Evolutionary conservation across 2,329 filamentous ascomycete species (phyloP).

Genomic region (Calonectria leucothoes): DNA sequence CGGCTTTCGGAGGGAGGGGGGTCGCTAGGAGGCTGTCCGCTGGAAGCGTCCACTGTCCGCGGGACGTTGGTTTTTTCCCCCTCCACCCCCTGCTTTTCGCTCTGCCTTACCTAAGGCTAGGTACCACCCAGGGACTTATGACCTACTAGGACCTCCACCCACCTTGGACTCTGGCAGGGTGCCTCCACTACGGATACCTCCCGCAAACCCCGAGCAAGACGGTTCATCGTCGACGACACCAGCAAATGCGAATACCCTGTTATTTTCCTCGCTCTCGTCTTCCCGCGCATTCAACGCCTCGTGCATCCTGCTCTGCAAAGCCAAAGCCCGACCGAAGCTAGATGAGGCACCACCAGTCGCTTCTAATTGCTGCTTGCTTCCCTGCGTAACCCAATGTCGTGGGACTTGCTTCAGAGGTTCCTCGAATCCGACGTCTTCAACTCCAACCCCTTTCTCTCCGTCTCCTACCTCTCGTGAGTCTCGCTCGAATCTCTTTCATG

Average conservation of each 20-base stretch:
- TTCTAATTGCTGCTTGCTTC: conserved; percentile 44
- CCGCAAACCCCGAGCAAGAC: conserved; percentile 20
- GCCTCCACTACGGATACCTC: conserved; percentile 24
- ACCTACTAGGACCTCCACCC: conserved; percentile 16
- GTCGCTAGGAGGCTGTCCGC: conserved; percentile 3
- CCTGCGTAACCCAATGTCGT: conserved; percentile 71
- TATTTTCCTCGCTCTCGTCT: not conserved
- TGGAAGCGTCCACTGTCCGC: conserved; percentile 1
- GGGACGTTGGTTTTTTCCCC: conserved; percentile 4
- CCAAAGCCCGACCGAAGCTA: conserved; percentile 44
- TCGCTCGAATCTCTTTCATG: conserved; percentile 8
- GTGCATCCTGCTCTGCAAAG: conserved; percentile 18
- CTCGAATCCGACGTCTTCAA: conserved; percentile 96
- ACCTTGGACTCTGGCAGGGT: conserved; percentile 5
- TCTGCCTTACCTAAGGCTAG: conserved; percentile 21
- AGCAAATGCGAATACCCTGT: conserved; percentile 20
- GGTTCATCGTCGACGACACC: conserved; percentile 10
- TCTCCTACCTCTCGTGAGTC: conserved; percentile 88
- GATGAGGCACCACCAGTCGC: conserved; percentile 52
- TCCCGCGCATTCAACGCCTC: not conserved
- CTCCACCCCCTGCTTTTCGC: not conserved
- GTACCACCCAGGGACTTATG: conserved; percentile 15
- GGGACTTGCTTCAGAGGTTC: conserved; percentile 90
- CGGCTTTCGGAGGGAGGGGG: not conserved
- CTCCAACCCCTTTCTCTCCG: conserved; percentile 87